Evolutionary conservation across 179 eudicot species (phyloP), one percentile per base, ranked within the genome.

Genomic region (Nepenthes alata): DNA sequence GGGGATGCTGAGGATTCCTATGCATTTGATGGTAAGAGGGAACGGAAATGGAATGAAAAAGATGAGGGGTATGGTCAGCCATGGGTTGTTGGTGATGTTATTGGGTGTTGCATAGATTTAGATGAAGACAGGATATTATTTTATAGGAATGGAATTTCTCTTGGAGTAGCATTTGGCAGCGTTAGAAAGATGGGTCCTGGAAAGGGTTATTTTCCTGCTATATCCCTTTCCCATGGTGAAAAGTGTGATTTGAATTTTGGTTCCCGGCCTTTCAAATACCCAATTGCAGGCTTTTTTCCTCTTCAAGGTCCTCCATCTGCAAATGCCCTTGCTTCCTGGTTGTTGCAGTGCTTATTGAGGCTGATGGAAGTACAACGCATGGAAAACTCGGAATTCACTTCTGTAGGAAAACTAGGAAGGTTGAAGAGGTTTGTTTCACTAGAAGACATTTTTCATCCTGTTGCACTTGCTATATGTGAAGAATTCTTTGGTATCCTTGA

Each of bases 1-100:
- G 98, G 98, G 50, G 98, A 91, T 81, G 85, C 87, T 60, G 96
- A 88, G 74, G 95, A 91, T 78, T 91, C 98, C 53, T 91, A 84
- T 78, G 96, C 98, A 35, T 91, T 74, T 70, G 98, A 91, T 69
- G 98, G 98, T 37, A 91, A 85, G 73, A 78, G 98, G 75, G 89
- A 81, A 5, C 78, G 67, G 65, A 91, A 88, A 74, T 88, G 98
- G 98, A 86, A 82, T 35, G 81, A 79, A 74, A 87, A 82, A 58
- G 89, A 84, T 51, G 87, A 79, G 74, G 51, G 77, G 44, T 91
- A 89, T 67, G 98, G 98, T 55, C 98, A 91, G 72, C 60, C 80
- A 3, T 91, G 98, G 98, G 97, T 88, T 63, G 88, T 77, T 62
- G 98, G 98, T 37, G 98, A 91, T 78, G 86, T 91, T 11, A 91